Evolutionary conservation across 148 eudicot genomes (phyloP), one percentile per base, ranked within the genome.

Genomic region (Arbutus unedo): DNA sequence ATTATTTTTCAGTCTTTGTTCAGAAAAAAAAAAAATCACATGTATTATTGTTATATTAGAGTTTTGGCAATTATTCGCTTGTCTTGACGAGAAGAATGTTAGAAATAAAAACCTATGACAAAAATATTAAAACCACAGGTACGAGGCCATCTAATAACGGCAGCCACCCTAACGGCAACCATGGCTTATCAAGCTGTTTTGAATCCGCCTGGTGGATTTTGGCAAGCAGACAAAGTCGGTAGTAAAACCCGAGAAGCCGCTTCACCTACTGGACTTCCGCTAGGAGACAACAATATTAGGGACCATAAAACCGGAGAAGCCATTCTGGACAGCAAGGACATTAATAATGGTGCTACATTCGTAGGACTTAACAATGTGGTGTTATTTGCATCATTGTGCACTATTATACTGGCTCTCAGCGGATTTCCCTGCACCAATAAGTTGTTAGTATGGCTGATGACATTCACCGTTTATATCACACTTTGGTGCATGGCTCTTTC

Each of bases 261-360:
- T 70, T 49, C 13, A 2, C 62, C 8, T 1, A 1, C 21, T n/a
- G n/a, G 2, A 16, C 1, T n/a, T 57, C n/a, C 21, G 5, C 19
- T n/a, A 57, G 3, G 62, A 15, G 60, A 56, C 4, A 5, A 0
- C 14, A 54, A 0, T 56, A 1, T 2, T 2, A 6, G 18, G 16
- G 21, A 4, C 4, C 43, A 10, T 3, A 4, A 3, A 7, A 49
- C 83, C 2, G 66, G 50, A 10, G 31, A 6, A 0, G 31, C 76
- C 9, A 10, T 64, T 80, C 0, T 80, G 14, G 75, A 55, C 48
- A 18, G 18, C 38, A 4, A 18, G 2, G 23, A 5, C n/a, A n/a
- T n/a, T 41, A 10, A 13, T 0, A 0, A 25, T 0, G 4, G 4
- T 8, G 0, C 0, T 25, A 2, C 6, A 9, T 0, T 0, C 43